Evolutionary conservation across 257 asterid species (phyloP).

Genomic region (Hygrophila difformis): DNA sequence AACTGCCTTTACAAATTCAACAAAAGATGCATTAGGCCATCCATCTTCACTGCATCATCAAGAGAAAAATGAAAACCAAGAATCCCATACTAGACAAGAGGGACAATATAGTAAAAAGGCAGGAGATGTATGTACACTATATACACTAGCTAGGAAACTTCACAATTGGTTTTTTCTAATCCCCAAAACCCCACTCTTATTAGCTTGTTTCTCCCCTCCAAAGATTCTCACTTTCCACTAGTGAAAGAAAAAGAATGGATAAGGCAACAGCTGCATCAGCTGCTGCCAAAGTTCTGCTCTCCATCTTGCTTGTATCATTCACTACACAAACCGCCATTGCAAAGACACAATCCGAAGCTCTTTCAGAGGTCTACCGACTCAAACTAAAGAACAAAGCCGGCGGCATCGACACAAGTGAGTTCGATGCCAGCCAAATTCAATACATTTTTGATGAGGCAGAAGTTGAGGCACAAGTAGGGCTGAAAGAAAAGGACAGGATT

Average conservation of each 20-base stretch:
- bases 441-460: background rate
- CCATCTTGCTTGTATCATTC: slow-evolving; percentile 12
- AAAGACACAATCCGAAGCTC: slow-evolving; percentile 33
- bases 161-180: too few relatives aligned
- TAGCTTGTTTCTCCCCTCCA: background rate
- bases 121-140: too few relatives aligned
- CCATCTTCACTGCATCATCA: too few relatives aligned
- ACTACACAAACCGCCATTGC: slow-evolving; percentile 1
- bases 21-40: too few relatives aligned
- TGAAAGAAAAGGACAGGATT: slow-evolving; percentile 40
- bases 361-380: slow-evolving; percentile 22
- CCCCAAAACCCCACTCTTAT: background rate
- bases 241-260: slow-evolving; percentile 19
- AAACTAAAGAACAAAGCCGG: slow-evolving; percentile 23
- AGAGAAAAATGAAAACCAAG: too few relatives aligned
- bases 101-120: too few relatives aligned
- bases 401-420: slow-evolving; percentile 24
- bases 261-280: slow-evolving; percentile 4
- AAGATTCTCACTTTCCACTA: slow-evolving; percentile 2
- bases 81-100: too few relatives aligned
- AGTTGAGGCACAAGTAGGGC: slow-evolving; percentile 21
- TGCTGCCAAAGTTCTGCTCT: slow-evolving; percentile 16
- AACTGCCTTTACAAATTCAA: too few relatives aligned
- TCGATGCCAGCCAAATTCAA: slow-evolving; percentile 13
- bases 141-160: too few relatives aligned